Base-by-base conservation (phyloP, 176 grass and related monocot genomes). In the Chloris gayana region DNA sequence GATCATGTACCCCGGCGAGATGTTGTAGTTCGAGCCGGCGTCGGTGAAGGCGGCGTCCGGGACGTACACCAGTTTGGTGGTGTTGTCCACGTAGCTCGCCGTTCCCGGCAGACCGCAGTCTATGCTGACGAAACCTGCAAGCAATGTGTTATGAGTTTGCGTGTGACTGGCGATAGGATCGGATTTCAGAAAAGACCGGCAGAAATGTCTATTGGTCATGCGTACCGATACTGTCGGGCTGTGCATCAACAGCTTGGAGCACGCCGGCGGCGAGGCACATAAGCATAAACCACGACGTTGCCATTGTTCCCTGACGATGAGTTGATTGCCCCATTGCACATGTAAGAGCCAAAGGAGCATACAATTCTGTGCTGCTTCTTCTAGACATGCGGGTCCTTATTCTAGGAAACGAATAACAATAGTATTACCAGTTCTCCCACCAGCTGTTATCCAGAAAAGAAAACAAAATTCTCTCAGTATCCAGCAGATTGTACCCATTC, bases 61-160 rank as follows among this genome's bases (percentile, higher is more conserved):
- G 21, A 2, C 24, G 27, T 61, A 79, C 1, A 15, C 12, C 14
- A 93, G 24, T 22, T 64, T 87, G 26, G 60, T 87, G 32, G 7
- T 10, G 50, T 70, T 29, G 58, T 79, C 84, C 29, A 63, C 58
- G 44, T 79, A 85, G 42, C 77, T 81, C 67, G 42, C 64, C 15
- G 84, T 81, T 42, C 50, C 72, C 44, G 73, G 29, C 6, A 90
- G 37, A 12, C 91, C 91, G 3, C 91, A 90, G 80, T 91, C 88
- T 44, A 94, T 84, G 82, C 27, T 91, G 29, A 94, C 81, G 85
- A 91, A 94, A 73, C 85, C 90, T 89, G 35, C 32, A 19, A 7
- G 5, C 6, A 53, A 42, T 42, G 41, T 42, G 41, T 42, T 42
- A 42, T 10, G 9, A 42, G 9, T 0, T 50, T 50, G 64, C 27